Conservation (phyloP, 1,139 yeast genomes). For the Blastobotrys buckinghamii region DNA sequence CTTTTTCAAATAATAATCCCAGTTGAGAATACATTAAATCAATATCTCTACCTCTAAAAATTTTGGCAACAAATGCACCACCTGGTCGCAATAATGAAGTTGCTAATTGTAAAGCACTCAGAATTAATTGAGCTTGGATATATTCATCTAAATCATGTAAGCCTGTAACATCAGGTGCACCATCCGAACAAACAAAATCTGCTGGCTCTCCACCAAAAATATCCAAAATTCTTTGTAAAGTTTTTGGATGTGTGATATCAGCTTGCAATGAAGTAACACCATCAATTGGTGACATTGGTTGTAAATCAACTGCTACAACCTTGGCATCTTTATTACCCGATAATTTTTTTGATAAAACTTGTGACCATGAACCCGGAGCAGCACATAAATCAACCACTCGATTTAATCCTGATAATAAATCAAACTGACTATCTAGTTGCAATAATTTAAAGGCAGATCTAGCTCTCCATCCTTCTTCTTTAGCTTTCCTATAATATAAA, state of each 20-base stretch:
- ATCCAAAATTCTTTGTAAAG: conserved; percentile 65
- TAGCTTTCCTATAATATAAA: conserved; percentile 82
- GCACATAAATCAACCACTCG: conserved; percentile 97
- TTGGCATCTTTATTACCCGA: conserved; percentile 40
- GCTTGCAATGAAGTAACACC: conserved; percentile 90
- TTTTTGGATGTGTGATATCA: conserved; percentile 92
- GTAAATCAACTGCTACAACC: conserved; percentile 90
- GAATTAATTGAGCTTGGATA: conserved; percentile 87
- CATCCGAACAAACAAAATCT: conserved; percentile 93
- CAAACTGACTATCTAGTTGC: conserved; percentile 85
- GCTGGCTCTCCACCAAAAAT: conserved; percentile 89
- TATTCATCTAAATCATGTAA: conserved; percentile 94
- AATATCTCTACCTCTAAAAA: conserved; percentile 91
- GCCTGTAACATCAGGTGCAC: conserved; percentile 99
- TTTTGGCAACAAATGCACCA: conserved; percentile 92
- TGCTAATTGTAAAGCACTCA: conserved; percentile 86
- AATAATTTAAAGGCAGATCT: conserved; percentile 89
- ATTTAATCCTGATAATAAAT: conserved; percentile 62
- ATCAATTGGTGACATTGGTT: conserved; percentile 93
- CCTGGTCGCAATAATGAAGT: conserved; percentile 83
- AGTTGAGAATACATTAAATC: conserved; percentile 86
- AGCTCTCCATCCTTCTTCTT: conserved; percentile 97
- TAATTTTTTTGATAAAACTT: conserved; percentile 56
- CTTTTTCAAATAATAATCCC: conserved; percentile 75
- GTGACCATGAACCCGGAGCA: conserved; percentile 99